Conservation (phyloP, 768 basidiomycete genomes). For the Leccinum olivaceopallidum region DNA sequence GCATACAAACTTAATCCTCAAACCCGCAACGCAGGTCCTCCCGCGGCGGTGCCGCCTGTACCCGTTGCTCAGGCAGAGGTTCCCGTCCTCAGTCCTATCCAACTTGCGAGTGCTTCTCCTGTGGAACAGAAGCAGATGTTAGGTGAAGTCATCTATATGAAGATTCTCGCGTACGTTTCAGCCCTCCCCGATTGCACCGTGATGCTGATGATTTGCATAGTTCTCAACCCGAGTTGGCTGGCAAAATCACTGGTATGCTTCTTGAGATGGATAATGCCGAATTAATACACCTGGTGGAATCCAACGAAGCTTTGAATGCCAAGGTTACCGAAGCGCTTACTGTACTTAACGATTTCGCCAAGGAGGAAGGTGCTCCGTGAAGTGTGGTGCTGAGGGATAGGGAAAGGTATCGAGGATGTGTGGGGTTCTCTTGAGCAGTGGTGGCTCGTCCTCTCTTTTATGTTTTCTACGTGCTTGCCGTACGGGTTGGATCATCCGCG, state of each 20-base stretch:
- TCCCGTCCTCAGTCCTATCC: constrained; percentile 60
- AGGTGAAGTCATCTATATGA: constrained; percentile 95
- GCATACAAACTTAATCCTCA: constrained; percentile 35
- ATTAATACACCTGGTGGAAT: constrained; percentile 85
- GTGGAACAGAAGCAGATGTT: constrained; percentile 99
- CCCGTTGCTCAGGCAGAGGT: constrained; percentile 50
- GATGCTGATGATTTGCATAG: constrained; percentile 37
- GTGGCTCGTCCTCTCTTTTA: constrained; percentile 50
- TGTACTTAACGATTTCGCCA: constrained; percentile 84
- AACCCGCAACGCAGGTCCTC: constrained; percentile 38
- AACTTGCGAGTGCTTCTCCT: constrained; percentile 58
- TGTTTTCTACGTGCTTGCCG: constrained; percentile 38
- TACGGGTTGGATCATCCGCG: constrained; percentile 37
- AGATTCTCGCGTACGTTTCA: constrained; percentile 67
- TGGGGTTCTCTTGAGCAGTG: constrained; percentile 38
- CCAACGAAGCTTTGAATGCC: constrained; percentile 75
- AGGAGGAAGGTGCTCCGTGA: constrained; percentile 33
- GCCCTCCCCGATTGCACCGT: constrained; percentile 1
- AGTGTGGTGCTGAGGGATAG: background rate
- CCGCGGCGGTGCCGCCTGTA: constrained; percentile 34
- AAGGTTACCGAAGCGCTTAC: constrained; percentile 92
- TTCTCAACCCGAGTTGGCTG: constrained; percentile 88
- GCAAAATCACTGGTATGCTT: constrained; percentile 98
- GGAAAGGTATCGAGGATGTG: constrained; percentile 13
- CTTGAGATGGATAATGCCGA: constrained; percentile 99